A percentile compares a stretch with the other conserved stretches of the same genome.
phyloP scores from a whole-genome alignment of 2,329 filamentous ascomycete genomes.

The Stachybotrys elegans region DNA sequence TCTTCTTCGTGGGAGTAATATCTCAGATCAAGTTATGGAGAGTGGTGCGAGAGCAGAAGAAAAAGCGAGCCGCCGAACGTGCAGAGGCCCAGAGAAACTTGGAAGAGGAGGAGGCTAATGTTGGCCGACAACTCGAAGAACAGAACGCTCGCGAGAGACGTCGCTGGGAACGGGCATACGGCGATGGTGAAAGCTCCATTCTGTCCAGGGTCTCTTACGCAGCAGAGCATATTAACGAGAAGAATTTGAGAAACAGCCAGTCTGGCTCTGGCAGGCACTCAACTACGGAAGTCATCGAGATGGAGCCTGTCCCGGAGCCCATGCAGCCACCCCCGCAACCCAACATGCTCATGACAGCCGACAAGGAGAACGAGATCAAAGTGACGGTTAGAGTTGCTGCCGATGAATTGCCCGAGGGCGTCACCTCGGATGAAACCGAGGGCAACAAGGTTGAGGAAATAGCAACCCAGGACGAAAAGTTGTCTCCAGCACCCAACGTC shows the following conservation, averaged over 20 bases:
- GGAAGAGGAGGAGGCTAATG: constrained; percentile 62
- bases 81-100: constrained; percentile 48
- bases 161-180: constrained; percentile 76
- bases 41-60: constrained; percentile 61
- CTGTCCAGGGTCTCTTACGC: constrained; percentile 46
- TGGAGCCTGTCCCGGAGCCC: constrained; percentile 41
- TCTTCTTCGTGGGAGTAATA: constrained; percentile 70
- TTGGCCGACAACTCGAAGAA: constrained; percentile 62
- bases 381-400: constrained; percentile 49
- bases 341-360: constrained; percentile 33
- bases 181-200: constrained; percentile 45
- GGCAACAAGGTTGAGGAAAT: constrained; percentile 23
- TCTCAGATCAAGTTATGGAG: constrained; percentile 87
- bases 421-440: constrained; percentile 14
- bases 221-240: constrained; percentile 44
- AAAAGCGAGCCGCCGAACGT: constrained; percentile 44
- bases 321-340: constrained; percentile 18
- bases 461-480: constrained; percentile 4
- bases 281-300: constrained; percentile 47
- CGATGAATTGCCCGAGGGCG: constrained; percentile 37
- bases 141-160: constrained; percentile 55
- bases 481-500: no score
- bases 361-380: constrained; percentile 35
- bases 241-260: constrained; percentile 29
- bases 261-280: constrained; percentile 28